phyloP scores from a whole-genome alignment of 257 asterid genomes.

The Primulina huaijiensis region DNA sequence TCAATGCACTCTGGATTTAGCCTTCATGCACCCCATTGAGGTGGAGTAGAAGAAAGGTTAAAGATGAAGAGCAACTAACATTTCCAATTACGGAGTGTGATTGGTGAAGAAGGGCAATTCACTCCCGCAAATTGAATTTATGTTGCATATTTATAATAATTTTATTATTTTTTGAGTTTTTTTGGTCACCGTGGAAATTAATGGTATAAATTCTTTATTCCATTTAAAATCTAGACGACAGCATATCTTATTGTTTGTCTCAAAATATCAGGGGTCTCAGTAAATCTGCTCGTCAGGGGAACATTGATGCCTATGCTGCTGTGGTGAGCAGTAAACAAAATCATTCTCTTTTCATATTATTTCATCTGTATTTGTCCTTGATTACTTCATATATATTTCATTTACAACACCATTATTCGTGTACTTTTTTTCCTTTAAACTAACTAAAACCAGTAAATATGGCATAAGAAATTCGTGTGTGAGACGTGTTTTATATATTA shows the following conservation, averaged over 20 bases:
- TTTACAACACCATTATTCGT: background rate
- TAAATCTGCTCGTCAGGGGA: conserved; percentile 54
- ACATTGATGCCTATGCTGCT: conserved; percentile 84
- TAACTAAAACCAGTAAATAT: background rate
- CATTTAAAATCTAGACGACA: background rate
- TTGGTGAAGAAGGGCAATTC: background rate
- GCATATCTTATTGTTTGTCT: background rate
- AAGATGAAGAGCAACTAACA: background rate
- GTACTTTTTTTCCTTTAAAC: background rate
- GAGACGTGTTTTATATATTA: background rate
- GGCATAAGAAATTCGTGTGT: background rate
- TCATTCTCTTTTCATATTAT: background rate
- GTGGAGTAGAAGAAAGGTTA: background rate
- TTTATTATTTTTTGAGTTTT: background rate
- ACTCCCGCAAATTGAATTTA: too few relatives aligned
- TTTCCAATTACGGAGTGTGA: background rate
- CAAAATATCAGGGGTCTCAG: conserved; percentile 49
- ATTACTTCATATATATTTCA: background rate
- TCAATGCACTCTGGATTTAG: background rate
- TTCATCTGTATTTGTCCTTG: background rate
- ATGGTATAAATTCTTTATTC: background rate
- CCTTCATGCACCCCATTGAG: background rate
- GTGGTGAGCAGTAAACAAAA: conserved; percentile 41
- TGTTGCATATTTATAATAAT: background rate
- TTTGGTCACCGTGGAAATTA: background rate